A percentile compares a stretch with the other conserved stretches of the same genome.
phyloP scores from a whole-genome alignment of 805 yeast genomes.

The Wickerhamiella domercqiae region DNA sequence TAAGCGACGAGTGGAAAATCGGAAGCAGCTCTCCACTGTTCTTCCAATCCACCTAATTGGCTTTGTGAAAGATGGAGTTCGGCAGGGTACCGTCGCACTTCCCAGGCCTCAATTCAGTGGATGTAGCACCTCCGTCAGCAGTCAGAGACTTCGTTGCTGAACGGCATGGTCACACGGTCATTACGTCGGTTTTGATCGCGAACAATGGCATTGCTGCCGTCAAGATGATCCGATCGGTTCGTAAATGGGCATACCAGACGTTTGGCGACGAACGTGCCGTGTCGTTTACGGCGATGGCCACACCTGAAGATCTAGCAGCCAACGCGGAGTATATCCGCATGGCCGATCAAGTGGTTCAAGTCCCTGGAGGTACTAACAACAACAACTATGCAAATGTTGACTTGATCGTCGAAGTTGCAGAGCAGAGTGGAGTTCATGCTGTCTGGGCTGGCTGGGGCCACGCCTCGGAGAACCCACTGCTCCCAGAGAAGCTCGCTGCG shows the following conservation, averaged over 20 bases:
- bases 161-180: constrained; percentile 91
- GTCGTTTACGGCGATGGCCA: constrained; percentile 95
- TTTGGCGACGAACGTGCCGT: constrained; percentile 91
- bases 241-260: constrained; percentile 99
- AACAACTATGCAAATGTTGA: constrained; percentile 98
- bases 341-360: constrained; percentile 98
- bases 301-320: constrained; percentile 96
- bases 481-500: constrained; percentile 90
- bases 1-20: too few relatives aligned
- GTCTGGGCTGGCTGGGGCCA: constrained; percentile 99
- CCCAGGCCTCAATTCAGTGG: constrained; percentile 66
- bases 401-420: constrained; percentile 91
- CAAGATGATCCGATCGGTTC: constrained; percentile 88
- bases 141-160: constrained; percentile 72
- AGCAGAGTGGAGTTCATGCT: constrained; percentile 90
- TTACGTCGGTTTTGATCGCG: constrained; percentile 70
- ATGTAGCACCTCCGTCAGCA: constrained; percentile 50
- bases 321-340: constrained; percentile 95
- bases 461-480: constrained; percentile 93
- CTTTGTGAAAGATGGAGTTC: too few relatives aligned
- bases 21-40: too few relatives aligned
- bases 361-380: constrained; percentile 98
- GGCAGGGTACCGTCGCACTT: constrained; percentile 72
- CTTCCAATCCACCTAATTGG: too few relatives aligned
- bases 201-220: constrained; percentile 99